Evolutionary conservation across 441 rosid species (phyloP), one percentile per base, ranked within the genome.

Genomic region (Macaranga tanarius): DNA sequence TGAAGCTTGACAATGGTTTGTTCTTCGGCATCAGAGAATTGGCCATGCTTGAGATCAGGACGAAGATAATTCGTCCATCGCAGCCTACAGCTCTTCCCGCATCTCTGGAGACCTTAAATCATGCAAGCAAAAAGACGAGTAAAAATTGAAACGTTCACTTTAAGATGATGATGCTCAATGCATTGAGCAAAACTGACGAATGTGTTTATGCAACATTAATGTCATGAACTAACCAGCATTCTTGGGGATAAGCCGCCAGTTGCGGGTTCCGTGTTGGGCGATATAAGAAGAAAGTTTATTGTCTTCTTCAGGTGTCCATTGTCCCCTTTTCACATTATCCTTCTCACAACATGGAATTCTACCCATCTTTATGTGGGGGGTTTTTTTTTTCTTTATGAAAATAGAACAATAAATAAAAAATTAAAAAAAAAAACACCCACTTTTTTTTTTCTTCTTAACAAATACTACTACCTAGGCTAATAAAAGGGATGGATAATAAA

Each of bases 201-300:
- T 13, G 12, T 23, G 16, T 5, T 28, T 10, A 2, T 13, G 26
- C 25, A 8, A 58, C 3, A 8, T 42, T 42, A 12, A 11, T 16
- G 10, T 45, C 13, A 34, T 11, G 69, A 19, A 71, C 73, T 20
- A 75, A 92, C 99, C 97, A 12, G 95, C 98, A 56, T 91, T 95
- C 79, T 95, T 91, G 70, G 99, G 99, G 68, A 92, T 91, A 82
- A 95, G 96, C 28, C 96, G 95, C 96, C 98, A 95, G 84, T 91
- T 95, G 26, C 99, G 87, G 78, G 97, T 92, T 60, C 98, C 98
- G 12, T 92, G 98, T 79, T 92, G 98, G 76, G 97, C 89, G 57
- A 95, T 89, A 77, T 92, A 92, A 51, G 99, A 91, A 70, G 98
- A 89, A 70, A 95, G 87, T 79, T 95, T 92, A 84, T 95, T 95